Evolutionary conservation across 306 rosid genomes (phyloP), one percentile per base, ranked within the genome.

Genomic region (Nissolia schottii): DNA sequence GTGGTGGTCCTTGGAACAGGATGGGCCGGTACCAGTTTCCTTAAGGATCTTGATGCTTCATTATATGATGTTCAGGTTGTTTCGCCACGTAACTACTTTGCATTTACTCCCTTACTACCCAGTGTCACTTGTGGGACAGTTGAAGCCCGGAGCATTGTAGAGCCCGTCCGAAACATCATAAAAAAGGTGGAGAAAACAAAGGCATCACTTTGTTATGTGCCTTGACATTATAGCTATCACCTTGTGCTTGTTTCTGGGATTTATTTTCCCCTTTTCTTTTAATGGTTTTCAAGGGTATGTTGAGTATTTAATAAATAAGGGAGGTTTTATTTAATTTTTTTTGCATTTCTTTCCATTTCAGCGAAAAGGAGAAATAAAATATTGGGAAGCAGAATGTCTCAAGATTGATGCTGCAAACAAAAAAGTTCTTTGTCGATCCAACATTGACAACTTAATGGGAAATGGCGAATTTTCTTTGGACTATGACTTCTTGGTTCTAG

Each of bases 1-100:
- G 91, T 94, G 16, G 76, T 91, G 84, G 98, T 94, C 71, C 98
- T 94, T 74, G 98, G 98, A 81, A 91, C 98, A 56, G 98, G 98
- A 71, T 94, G 98, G 98, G 98, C 91, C 63, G 96, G 91, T 68
- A 89, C 92, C 73, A 91, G 98, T 84, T 89, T 94, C 79, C 88
- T 94, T 43, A 94, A 89, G 88, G 83, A 81, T 72, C 76, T 91
- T 78, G 98, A 94, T 85, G 83, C 95, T 80, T 82, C 95, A 13
- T 31, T 67, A 37, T 94, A 87, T 76, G 97, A 94, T 68, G 81
- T 89, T 62, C 91, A 86, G 77, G 95, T 94, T 78, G 86, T 94
- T 77, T 94, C 98, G 2, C 96, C 98, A 24, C 91, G 89, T 27
- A 94, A 94, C 63, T 94, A 94, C 83, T 94, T 94, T 73, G 92